phyloP scores from a whole-genome alignment of 176 grass and related monocot genomes.

The Secale cereale region DNA sequence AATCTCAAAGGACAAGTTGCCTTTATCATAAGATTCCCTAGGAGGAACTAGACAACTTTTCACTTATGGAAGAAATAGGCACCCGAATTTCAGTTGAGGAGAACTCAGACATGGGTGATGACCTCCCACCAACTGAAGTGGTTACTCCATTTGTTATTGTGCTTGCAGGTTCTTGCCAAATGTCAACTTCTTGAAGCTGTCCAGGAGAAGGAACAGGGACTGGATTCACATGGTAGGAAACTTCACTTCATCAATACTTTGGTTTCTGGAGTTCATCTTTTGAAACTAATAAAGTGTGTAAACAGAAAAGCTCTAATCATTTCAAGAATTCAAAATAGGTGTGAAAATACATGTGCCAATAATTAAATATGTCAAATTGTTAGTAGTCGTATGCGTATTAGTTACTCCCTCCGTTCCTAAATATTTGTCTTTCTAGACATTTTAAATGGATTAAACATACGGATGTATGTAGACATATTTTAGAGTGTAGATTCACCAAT shows the following conservation, averaged over 20 bases:
- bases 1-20: not conserved
- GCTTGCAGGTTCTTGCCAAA: slow-evolving; percentile 68
- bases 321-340: not conserved
- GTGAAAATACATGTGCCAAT: not conserved
- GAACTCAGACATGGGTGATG: not conserved
- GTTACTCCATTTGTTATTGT: slow-evolving; percentile 1
- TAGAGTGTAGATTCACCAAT: no score
- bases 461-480: no score
- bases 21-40: not conserved
- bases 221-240: slow-evolving; percentile 75
- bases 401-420: no score
- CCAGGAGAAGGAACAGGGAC: slow-evolving; percentile 65
- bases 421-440: no score
- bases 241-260: not conserved
- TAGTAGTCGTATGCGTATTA: not conserved
- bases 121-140: not conserved
- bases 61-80: not conserved
- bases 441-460: no score
- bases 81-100: not conserved
- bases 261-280: not conserved
- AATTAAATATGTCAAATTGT: not conserved
- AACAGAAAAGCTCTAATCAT: not conserved
- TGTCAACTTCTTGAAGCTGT: slow-evolving; percentile 84
- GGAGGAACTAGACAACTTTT: not conserved
- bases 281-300: not conserved